Evolutionary conservation across 768 basidiomycete species (phyloP), one percentile per base, ranked within the genome.

Genomic region (Epithele typhae): DNA sequence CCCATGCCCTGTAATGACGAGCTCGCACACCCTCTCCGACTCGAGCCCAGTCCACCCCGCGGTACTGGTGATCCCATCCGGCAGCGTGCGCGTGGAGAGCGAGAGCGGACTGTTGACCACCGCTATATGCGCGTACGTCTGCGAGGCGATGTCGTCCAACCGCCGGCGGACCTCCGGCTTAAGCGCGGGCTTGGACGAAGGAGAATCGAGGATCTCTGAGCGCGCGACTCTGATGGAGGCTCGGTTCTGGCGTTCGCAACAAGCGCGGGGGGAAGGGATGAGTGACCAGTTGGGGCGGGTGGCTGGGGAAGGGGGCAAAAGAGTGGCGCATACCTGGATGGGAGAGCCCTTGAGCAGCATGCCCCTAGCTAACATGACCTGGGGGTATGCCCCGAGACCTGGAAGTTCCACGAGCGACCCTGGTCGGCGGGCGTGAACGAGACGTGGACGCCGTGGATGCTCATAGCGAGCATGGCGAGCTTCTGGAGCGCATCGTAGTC

Each of bases 81-180:
- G 85, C 14, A 87, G 79, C 0, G 83, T 86, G 40, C 86, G 78
- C 55, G 79, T 86, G 19, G 85, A 84, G 27, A 87, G 75, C 14
- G 84, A 75, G 47, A 82, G 74, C 38, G 85, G 83, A 46, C 87
- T 85, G 57, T 95, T 94, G 59, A 95, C 87, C 55, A 97, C 92
- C 21, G 92, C 86, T 61, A 97, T 92, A 64, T 93, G 90, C 8
- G 94, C 92, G 50, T 81, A 73, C n/a, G 92, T 94, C 61, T 91
- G 87, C 2, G 85, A 82, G 23, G 93, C 94, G 60, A 97, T 90
- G 61, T 95, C 91, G 64, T 96, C 92, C n/a, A 97, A 78, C 45
- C 84, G 81, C 41, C 81, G 79, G 43, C 87, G 79, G 27, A 94
- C 88, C 54, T 90, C 84, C 0, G 81, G 71, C 65, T 93, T 94